Percentiles rank a stretch among this genome's conserved stretches.
These are phyloP conservation scores for Cercospora sp. DNA, from an alignment of 2,329 filamentous ascomycete genomes.

Conservation along the genomic window DNA sequence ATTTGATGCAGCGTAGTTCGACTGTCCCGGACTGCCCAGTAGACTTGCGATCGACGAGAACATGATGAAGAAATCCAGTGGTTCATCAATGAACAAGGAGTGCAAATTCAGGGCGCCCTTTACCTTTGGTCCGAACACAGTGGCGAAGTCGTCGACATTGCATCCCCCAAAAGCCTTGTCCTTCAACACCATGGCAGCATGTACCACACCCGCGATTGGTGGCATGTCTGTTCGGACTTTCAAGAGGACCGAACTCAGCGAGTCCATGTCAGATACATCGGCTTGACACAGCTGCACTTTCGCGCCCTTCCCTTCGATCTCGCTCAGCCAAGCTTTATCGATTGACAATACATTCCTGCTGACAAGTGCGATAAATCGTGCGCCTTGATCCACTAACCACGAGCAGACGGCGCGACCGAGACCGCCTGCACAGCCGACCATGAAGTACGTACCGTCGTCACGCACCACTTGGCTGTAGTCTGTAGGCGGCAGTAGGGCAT, in stretches of 20 bases:
- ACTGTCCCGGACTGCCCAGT: slow-evolving; percentile 59
- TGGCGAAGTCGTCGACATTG: slow-evolving; percentile 53
- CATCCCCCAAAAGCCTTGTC: slow-evolving; percentile 51
- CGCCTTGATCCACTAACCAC: slow-evolving; percentile 40
- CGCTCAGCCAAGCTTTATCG: slow-evolving; percentile 8
- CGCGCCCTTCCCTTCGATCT: slow-evolving; percentile 11
- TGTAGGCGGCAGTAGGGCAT: slow-evolving; percentile 10
- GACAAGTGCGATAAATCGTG: slow-evolving; percentile 29
- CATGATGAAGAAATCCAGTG: slow-evolving; percentile 52
- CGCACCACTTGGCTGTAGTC: slow-evolving; percentile 13
- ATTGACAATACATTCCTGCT: slow-evolving; percentile 18
- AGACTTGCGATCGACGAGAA: slow-evolving; percentile 57
- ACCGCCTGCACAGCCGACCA: slow-evolving; percentile 36
- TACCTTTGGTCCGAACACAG: slow-evolving; percentile 52
- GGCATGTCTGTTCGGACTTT: slow-evolving; percentile 10
- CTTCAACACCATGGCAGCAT: slow-evolving; percentile 24
- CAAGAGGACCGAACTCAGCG: neutral
- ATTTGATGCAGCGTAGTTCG: slow-evolving; percentile 59
- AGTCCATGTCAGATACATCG: slow-evolving; percentile 8
- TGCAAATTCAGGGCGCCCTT: slow-evolving; percentile 54
- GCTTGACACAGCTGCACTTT: slow-evolving; percentile 11
- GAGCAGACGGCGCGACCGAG: slow-evolving; percentile 37
- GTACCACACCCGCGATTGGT: slow-evolving; percentile 24
- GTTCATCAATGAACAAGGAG: slow-evolving; percentile 34
- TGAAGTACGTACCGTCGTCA: slow-evolving; percentile 11